Conservation (phyloP, 306 rosid species). For the Acacia crassicarpa region DNA sequence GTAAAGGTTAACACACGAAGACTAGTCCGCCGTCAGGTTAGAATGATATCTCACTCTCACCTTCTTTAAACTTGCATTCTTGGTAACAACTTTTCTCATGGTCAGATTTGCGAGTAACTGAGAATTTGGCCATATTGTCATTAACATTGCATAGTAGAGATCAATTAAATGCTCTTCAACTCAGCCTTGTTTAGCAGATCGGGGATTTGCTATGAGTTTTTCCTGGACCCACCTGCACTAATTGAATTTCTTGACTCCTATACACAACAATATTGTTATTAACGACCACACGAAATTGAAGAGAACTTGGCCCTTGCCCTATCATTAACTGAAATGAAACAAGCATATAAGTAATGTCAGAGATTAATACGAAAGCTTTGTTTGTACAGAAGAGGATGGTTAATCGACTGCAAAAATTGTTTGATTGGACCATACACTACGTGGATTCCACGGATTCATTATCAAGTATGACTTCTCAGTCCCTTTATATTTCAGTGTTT, state of each 20-base stretch:
- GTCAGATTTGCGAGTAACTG: not conserved
- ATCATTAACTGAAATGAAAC: constrained; percentile 3
- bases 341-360: not conserved
- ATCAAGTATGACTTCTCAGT: constrained; percentile 46
- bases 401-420: constrained; percentile 64
- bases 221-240: not conserved
- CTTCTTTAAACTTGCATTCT: constrained; percentile 14
- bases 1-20: constrained; percentile 80
- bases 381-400: constrained; percentile 73
- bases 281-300: not conserved
- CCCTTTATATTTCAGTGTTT: not conserved
- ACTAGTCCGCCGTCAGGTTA: constrained; percentile 88
- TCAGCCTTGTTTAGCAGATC: not conserved
- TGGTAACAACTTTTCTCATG: not conserved
- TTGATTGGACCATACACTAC: constrained; percentile 73
- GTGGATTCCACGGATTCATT: constrained; percentile 77
- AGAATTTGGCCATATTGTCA: not conserved
- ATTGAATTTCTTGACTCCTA: constrained; percentile 11
- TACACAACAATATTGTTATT: constrained; percentile 6
- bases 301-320: constrained; percentile 10
- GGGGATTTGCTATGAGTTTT: not conserved
- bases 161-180: not conserved
- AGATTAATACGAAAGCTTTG: constrained; percentile 32
- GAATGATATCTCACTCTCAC: not conserved
- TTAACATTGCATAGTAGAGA: not conserved